Conservation (phyloP, 495 filamentous ascomycete genomes). For the Pseudoneurospora amorphoporcata region DNA sequence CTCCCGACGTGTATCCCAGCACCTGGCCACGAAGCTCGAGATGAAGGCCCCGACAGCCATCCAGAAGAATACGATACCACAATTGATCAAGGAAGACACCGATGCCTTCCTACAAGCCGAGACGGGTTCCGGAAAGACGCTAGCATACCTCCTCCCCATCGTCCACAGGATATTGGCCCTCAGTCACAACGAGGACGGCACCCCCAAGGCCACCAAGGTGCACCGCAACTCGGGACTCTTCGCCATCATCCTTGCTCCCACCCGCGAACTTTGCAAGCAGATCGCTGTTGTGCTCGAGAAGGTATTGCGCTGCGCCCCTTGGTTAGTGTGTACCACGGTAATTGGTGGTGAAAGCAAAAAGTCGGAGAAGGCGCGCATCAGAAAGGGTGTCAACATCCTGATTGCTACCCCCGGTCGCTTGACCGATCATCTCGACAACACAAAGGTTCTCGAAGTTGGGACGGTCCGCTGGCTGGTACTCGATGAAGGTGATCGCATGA, state of each 20-base stretch:
- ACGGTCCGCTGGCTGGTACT: slow-evolving; percentile 88
- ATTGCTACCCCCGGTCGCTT: slow-evolving; percentile 89
- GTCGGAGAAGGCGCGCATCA: slow-evolving; percentile 82
- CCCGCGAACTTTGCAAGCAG: slow-evolving; percentile 86
- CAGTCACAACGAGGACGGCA: slow-evolving; percentile 42
- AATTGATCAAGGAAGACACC: slow-evolving; percentile 63
- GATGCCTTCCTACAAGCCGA: slow-evolving; percentile 97
- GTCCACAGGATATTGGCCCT: slow-evolving; percentile 77
- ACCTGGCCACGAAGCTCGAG: slow-evolving; percentile 74
- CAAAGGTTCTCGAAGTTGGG: slow-evolving; percentile 75
- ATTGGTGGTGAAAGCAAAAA: slow-evolving; percentile 97
- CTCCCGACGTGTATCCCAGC: slow-evolving; percentile 64
- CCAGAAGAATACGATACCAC: slow-evolving; percentile 73
- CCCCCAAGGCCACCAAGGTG: slow-evolving; percentile 36
- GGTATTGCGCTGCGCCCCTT: slow-evolving; percentile 68
- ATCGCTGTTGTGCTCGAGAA: slow-evolving; percentile 76
- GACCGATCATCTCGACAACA: slow-evolving; percentile 84
- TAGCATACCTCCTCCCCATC: slow-evolving; percentile 87
- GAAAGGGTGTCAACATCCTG: slow-evolving; percentile 90
- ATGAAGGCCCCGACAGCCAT: slow-evolving; percentile 90
- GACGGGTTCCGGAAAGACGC: slow-evolving; percentile 93
- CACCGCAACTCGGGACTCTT: slow-evolving; percentile 83
- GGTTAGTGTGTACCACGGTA: slow-evolving; percentile 85
- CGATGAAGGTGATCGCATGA: slow-evolving; percentile 90
- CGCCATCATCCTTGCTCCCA: slow-evolving; percentile 84